A percentile compares a stretch with the other conserved stretches of the same genome.
Evolutionary conservation across 352 stramenopile species (phyloP).

Genomic region (Phytophthora nicotianae): DNA sequence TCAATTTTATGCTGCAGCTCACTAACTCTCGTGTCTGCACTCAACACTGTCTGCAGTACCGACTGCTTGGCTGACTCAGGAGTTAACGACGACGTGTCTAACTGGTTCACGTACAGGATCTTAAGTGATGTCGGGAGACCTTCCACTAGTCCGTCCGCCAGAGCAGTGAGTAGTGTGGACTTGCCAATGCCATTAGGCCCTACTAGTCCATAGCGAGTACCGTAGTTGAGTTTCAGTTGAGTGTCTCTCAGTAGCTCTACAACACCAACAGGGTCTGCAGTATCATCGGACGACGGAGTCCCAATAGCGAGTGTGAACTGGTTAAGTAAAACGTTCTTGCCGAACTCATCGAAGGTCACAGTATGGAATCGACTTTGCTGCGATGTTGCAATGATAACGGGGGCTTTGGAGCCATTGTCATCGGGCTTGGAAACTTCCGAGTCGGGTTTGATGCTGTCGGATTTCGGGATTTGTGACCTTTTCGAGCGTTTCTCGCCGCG

Average conservation of each 20-base stretch:
- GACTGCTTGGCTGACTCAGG: slow-evolving; percentile 27
- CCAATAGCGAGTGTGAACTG: slow-evolving; percentile 57
- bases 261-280: slow-evolving; percentile 20
- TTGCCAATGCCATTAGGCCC: slow-evolving; percentile 89
- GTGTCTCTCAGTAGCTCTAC: slow-evolving; percentile 72
- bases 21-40: slow-evolving; percentile 47
- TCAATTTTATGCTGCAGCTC: slow-evolving; percentile 45
- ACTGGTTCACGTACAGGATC: slow-evolving; percentile 67
- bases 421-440: slow-evolving; percentile 4
- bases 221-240: slow-evolving; percentile 77
- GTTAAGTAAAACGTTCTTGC: slow-evolving; percentile 63
- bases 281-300: slow-evolving; percentile 11
- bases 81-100: slow-evolving; percentile 53
- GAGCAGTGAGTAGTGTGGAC: slow-evolving; percentile 93
- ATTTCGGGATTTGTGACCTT: slow-evolving; percentile 17
- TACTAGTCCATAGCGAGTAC: slow-evolving; percentile 83
- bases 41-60: slow-evolving; percentile 53
- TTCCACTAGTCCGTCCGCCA: slow-evolving; percentile 88
- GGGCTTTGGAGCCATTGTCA: slow-evolving; percentile 6
- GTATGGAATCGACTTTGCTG: slow-evolving; percentile 70
- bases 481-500: slow-evolving; percentile 23
- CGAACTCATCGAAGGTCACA: slow-evolving; percentile 65
- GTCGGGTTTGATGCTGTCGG: background rate
- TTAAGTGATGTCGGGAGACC: slow-evolving; percentile 48
- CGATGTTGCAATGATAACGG: slow-evolving; percentile 41